Conservation (phyloP, 2,329 filamentous ascomycete species). For the Colletotrichum chlorophyti region DNA sequence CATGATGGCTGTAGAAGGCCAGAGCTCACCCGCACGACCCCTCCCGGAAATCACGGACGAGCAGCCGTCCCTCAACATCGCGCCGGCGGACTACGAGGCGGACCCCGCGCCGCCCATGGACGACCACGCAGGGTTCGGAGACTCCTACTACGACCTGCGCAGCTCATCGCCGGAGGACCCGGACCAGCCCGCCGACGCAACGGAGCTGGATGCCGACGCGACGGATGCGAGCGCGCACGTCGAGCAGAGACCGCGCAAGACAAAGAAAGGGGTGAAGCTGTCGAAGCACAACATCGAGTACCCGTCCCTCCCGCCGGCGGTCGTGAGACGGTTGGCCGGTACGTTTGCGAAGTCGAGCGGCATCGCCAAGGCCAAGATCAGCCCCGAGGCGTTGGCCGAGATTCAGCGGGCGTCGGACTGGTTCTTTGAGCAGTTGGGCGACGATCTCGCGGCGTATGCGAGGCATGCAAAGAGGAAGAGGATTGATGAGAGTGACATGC, state of each 20-base stretch:
- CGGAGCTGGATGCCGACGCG: slow-evolving; percentile 28
- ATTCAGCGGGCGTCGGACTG: slow-evolving; percentile 85
- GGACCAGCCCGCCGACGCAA: not conserved
- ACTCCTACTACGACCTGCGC: slow-evolving; percentile 11
- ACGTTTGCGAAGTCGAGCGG: slow-evolving; percentile 74
- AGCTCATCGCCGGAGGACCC: slow-evolving; percentile 37
- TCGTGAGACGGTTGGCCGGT: slow-evolving; percentile 77
- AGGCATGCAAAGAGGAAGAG: slow-evolving; percentile 83
- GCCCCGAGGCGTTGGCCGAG: slow-evolving; percentile 74
- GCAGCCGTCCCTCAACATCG: slow-evolving; percentile 16
- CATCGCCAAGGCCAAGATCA: slow-evolving; percentile 71
- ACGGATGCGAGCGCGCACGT: slow-evolving; percentile 23
- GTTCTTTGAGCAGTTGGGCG: slow-evolving; percentile 89
- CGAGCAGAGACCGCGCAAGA: slow-evolving; percentile 36
- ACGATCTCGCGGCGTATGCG: slow-evolving; percentile 81
- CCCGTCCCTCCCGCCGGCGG: slow-evolving; percentile 73
- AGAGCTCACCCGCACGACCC: slow-evolving; percentile 28
- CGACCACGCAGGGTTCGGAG: slow-evolving; percentile 3
- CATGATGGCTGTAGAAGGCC: slow-evolving; percentile 45
- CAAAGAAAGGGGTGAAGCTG: slow-evolving; percentile 58
- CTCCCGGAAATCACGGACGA: slow-evolving; percentile 30
- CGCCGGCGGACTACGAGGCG: slow-evolving; percentile 30
- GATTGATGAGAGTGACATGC: slow-evolving; percentile 84
- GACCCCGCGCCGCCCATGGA: slow-evolving; percentile 7
- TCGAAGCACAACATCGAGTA: slow-evolving; percentile 80